Percentiles rank a stretch among this genome's conserved stretches.
Evolutionary conservation across 1,139 yeast genomes (phyloP).

Genomic region (Geotrichum restrictum): DNA sequence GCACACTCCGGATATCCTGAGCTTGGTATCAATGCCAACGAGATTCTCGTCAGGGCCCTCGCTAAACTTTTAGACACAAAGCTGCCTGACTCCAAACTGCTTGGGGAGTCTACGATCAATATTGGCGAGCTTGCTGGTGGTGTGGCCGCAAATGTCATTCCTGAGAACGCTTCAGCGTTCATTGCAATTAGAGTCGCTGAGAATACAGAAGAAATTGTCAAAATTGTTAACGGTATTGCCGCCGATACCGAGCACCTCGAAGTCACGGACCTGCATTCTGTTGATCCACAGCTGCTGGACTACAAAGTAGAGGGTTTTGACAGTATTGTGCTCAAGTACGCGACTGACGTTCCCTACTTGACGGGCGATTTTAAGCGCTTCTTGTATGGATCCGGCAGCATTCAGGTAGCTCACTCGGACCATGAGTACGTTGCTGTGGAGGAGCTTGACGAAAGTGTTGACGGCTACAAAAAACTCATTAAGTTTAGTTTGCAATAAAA

Average conservation of each 20-base stretch:
- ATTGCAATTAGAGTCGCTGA: conserved; percentile 55
- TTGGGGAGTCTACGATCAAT: conserved; percentile 62
- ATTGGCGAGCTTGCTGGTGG: conserved; percentile 60
- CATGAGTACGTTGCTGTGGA: conserved; percentile 52
- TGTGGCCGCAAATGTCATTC: conserved; percentile 59
- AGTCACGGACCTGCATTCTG: conserved; percentile 29
- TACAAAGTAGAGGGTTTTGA: conserved; percentile 64
- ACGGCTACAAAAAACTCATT: conserved; percentile 54
- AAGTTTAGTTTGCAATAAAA: conserved; percentile 24
- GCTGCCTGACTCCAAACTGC: conserved; percentile 50
- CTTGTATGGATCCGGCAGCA: conserved; percentile 67
- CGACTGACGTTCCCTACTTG: conserved; percentile 63
- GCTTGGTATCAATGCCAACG: conserved; percentile 60
- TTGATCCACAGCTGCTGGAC: conserved; percentile 50
- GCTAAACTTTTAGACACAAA: conserved; percentile 39
- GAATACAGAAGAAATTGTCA: conserved; percentile 42
- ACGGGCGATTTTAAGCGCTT: conserved; percentile 43
- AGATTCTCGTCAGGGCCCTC: conserved; percentile 52
- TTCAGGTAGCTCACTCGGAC: conserved; percentile 62
- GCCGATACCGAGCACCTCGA: conserved; percentile 31
- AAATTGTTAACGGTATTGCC: conserved; percentile 41
- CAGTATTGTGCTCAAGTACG: conserved; percentile 51
- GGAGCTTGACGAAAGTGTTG: conserved; percentile 52
- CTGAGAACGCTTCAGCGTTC: conserved; percentile 53
- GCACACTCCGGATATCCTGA: conserved; percentile 71